Evolutionary conservation across 129 eudicot species (phyloP), one percentile per base, ranked within the genome.

Genomic region (Pittosporum tobira): DNA sequence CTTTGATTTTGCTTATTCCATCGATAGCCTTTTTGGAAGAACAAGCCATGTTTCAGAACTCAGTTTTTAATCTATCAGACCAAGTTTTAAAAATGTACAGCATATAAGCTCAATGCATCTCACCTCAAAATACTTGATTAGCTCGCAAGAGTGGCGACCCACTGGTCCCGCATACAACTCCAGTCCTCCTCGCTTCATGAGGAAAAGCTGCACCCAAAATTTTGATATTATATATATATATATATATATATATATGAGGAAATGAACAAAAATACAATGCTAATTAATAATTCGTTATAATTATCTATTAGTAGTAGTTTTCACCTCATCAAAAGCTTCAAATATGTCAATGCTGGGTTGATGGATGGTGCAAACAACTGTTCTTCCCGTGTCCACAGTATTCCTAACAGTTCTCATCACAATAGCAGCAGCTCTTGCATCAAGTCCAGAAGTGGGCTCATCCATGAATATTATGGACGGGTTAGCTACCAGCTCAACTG

Each of bases 331-430:
- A 72, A 80, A 80, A 2, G 86, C 79, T 80, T 80, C 86, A 49
- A 80, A 80, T 57, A 80, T 80, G 51, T 75, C 82, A 19, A 80
- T 80, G 48, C 86, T 80, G 5, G 86, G 86, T 53, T 80, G 86
- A 65, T 80, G 86, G 59, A 80, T 80, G 75, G 86, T 80, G 79
- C 84, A 78, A 20, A 78, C 84, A 61, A 78, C 84, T 14, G 84
- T 78, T 48, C 84, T 69, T 57, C 84, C 84, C 0, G 84, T 78
- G 72, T 79, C 85, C 51, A 79, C 85, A 2, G 85, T 79, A 66
- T 79, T 79, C 59, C 85, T 72, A 40, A 78, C 84, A 0, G 84
- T 73, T 69, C 84, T 55, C 84, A 78, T 78, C 50, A 78, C 84
- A 24, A 78, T 78, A 21, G 84, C 84, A 7, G 84, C 84, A 9